Conservation (phyloP, 2,329 filamentous ascomycete species). For the Endoconidiophora polonica region DNA sequence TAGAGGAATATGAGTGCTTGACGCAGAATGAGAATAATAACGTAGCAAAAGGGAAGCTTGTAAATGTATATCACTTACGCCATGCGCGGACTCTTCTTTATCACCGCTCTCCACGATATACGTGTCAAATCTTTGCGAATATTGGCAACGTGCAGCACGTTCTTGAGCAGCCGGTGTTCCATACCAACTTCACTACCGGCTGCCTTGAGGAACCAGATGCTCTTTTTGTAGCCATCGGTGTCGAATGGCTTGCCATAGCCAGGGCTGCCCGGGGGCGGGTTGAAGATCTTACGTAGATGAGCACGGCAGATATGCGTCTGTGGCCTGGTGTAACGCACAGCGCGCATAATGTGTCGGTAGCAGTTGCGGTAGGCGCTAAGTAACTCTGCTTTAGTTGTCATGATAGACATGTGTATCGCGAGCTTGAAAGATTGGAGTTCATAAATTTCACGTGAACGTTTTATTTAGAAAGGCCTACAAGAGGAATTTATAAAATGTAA, state of each 20-base stretch:
- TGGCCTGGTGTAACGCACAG: slow-evolving; percentile 55
- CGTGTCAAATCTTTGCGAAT: slow-evolving; percentile 20
- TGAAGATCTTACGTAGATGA: slow-evolving; percentile 43
- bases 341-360: slow-evolving; percentile 48
- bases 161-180: slow-evolving; percentile 58
- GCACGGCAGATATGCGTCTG: slow-evolving; percentile 45
- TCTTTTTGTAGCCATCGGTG: slow-evolving; percentile 39
- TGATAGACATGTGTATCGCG: not conserved
- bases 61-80: not conserved
- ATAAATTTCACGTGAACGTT: not conserved
- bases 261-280: slow-evolving; percentile 14
- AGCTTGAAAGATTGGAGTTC: too few relatives aligned
- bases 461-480: not conserved
- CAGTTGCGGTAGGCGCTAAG: slow-evolving; percentile 53
- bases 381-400: slow-evolving; percentile 24
- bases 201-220: slow-evolving; percentile 51
- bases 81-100: slow-evolving; percentile 13
- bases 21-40: too few relatives aligned
- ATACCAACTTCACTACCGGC: slow-evolving; percentile 47
- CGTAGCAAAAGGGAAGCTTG: not conserved
- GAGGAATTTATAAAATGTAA: too few relatives aligned
- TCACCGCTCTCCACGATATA: slow-evolving; percentile 12
- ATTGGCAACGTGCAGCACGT: slow-evolving; percentile 38
- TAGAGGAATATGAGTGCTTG: too few relatives aligned
- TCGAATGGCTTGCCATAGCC: slow-evolving; percentile 27